Percentiles rank a stretch among this genome's conserved stretches.
Conservation (phyloP, 164 flowering plant species). For the Magnolia changhungtana region DNA sequence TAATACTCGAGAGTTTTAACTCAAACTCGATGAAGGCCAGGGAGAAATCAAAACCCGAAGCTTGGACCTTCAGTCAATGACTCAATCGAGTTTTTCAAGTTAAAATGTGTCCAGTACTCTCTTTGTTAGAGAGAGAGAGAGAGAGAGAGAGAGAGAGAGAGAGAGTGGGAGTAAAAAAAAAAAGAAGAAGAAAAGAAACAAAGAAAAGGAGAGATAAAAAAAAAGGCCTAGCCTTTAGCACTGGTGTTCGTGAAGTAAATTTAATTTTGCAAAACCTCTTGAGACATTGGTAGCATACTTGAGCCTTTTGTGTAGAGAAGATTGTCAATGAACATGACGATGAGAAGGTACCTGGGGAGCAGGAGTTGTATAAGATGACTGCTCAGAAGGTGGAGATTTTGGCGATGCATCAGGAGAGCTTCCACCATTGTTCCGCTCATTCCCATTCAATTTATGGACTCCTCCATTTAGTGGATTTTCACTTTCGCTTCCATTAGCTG, state of each 20-base stretch:
- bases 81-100: too few relatives aligned
- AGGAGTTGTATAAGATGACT: constrained; percentile 23
- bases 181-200: too few relatives aligned
- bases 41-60: too few relatives aligned
- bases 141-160: too few relatives aligned
- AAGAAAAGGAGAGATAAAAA: too few relatives aligned
- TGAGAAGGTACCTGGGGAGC: constrained; percentile 44
- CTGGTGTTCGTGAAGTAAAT: background rate
- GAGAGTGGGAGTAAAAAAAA: too few relatives aligned
- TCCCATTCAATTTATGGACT: constrained; percentile 51
- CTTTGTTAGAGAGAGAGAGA: too few relatives aligned
- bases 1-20: background rate
- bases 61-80: too few relatives aligned
- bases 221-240: background rate
- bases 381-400: constrained; percentile 36
- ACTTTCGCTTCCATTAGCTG: constrained; percentile 44
- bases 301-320: background rate
- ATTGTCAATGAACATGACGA: background rate
- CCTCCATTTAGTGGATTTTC: constrained; percentile 31
- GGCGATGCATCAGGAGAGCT: constrained; percentile 44
- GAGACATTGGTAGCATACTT: background rate
- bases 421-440: constrained; percentile 35
- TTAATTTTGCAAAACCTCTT: background rate
- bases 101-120: too few relatives aligned
- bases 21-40: too few relatives aligned